These are phyloP conservation scores for Colletotrichum filicis DNA, from an alignment of 2,329 filamentous ascomycete genomes.

Conservation along the genomic window DNA sequence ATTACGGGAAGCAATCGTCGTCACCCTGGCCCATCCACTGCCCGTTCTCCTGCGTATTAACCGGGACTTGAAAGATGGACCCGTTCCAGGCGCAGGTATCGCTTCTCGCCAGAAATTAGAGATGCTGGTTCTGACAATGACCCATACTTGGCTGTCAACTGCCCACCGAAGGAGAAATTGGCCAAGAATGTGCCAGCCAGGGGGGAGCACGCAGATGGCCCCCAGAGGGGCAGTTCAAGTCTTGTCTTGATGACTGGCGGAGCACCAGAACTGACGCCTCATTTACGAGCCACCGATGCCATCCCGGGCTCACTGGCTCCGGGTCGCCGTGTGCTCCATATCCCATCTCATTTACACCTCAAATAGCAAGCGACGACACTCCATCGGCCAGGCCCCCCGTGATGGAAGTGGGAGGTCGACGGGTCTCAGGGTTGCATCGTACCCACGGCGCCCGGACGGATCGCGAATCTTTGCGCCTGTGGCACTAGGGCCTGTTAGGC, in stretches of 20 bases:
- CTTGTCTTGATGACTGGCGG: constrained; percentile 33
- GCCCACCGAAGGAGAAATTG: constrained; percentile 29
- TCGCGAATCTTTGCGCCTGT: constrained; percentile 35
- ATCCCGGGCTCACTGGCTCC: constrained; percentile 7
- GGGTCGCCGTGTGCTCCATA: constrained; percentile 9
- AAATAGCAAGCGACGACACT: constrained; percentile 32
- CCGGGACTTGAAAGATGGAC: constrained; percentile 1
- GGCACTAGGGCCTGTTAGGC: constrained; percentile 31
- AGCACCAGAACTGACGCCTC: constrained; percentile 20
- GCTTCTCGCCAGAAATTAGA: constrained; percentile 30
- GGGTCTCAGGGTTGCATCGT: constrained; percentile 33
- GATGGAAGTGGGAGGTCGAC: constrained; percentile 10
- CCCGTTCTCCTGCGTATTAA: constrained; percentile 7
- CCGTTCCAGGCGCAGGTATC: constrained; percentile 26
- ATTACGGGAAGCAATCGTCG: constrained; percentile 28
- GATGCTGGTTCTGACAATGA: constrained; percentile 25
- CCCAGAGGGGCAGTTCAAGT: constrained; percentile 21
- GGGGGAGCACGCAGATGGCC: constrained; percentile 13
- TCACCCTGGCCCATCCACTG: constrained; percentile 20
- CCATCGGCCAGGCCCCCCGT: constrained; percentile 13
- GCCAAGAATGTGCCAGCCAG: constrained; percentile 30
- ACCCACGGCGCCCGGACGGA: constrained; percentile 31
- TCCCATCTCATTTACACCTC: constrained; percentile 25
- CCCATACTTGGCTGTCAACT: constrained; percentile 31
- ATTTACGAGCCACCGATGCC: constrained; percentile 32